A percentile compares a stretch with the other conserved stretches of the same genome.
Conservation (phyloP, 768 basidiomycete species). For the Suillus placidus region DNA sequence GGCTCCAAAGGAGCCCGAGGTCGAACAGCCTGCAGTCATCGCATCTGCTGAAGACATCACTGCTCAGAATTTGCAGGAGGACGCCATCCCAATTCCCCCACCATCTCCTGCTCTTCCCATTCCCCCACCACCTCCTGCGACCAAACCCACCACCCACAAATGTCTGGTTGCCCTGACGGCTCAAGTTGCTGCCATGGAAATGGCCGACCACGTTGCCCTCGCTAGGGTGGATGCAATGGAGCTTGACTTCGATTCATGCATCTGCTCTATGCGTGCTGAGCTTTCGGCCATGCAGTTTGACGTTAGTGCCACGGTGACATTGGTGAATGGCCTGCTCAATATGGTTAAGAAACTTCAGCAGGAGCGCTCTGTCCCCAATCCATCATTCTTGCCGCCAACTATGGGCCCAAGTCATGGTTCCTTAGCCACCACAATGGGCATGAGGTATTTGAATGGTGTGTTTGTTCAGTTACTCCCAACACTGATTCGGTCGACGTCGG, state of each 20-base stretch:
- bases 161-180: background rate
- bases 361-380: background rate
- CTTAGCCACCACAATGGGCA: background rate
- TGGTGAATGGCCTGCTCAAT: background rate
- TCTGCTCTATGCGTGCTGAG: background rate
- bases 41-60: too few relatives aligned
- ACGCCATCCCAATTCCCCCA: too few relatives aligned
- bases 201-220: background rate
- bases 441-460: background rate
- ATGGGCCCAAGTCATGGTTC: accelerated
- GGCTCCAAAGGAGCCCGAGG: too few relatives aligned
- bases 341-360: background rate
- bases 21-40: too few relatives aligned
- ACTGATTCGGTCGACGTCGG: accelerated
- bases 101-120: too few relatives aligned
- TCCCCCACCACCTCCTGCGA: too few relatives aligned
- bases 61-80: too few relatives aligned
- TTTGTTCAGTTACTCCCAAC: background rate
- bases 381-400: background rate
- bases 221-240: background rate
- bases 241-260: background rate
- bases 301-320: background rate
- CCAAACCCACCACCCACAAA: too few relatives aligned
- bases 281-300: background rate
- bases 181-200: too few relatives aligned